phyloP scores from a whole-genome alignment of 768 basidiomycete species.

The Pholiota molesta region DNA sequence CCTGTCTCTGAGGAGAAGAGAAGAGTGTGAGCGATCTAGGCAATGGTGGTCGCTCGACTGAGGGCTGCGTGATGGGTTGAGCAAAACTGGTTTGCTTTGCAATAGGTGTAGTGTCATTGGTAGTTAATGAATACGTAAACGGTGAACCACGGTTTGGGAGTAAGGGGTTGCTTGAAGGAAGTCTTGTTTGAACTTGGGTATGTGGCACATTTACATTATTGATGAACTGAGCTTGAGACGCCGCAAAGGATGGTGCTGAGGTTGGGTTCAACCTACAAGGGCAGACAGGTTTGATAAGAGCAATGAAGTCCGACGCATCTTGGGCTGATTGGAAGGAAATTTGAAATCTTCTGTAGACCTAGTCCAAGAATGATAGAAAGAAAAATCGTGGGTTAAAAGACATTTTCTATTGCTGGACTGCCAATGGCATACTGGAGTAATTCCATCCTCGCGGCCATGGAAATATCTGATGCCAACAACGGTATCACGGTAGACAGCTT shows the following conservation, averaged over 20 bases:
- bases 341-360: slow-evolving; percentile 80
- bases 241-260: slow-evolving; percentile 10
- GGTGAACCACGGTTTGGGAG: slow-evolving; percentile 10
- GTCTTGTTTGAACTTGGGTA: background rate
- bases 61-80: background rate
- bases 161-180: background rate
- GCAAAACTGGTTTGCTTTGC: background rate
- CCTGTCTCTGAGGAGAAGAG: slow-evolving; percentile 20
- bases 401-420: background rate
- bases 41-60: background rate
- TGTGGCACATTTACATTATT: background rate
- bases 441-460: slow-evolving; percentile 41
- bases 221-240: slow-evolving; percentile 12
- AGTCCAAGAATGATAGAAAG: background rate
- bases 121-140: slow-evolving; percentile 8
- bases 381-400: background rate
- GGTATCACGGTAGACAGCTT: slow-evolving; percentile 76
- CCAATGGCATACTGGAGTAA: slow-evolving; percentile 14
- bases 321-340: slow-evolving; percentile 59
- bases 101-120: background rate
- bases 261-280: slow-evolving; percentile 68
- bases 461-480: slow-evolving; percentile 79
- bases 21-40: slow-evolving; percentile 5
- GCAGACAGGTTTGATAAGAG: slow-evolving; percentile 66
- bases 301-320: slow-evolving; percentile 60